Evolutionary conservation across 2,329 filamentous ascomycete genomes (phyloP).

Genomic region (Microsporum ferrugineum): DNA sequence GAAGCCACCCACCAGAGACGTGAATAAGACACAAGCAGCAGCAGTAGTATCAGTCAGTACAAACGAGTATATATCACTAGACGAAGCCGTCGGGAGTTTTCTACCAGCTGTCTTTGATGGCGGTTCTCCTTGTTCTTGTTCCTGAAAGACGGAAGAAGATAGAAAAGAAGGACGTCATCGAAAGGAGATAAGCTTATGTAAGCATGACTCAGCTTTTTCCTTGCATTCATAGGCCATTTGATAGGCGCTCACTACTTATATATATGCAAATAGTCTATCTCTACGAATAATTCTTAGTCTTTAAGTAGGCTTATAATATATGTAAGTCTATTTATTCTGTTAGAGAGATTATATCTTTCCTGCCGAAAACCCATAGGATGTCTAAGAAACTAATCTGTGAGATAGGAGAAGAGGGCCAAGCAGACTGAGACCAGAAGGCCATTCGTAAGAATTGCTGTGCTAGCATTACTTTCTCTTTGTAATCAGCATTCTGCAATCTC

Average conservation of each 20-base stretch:
- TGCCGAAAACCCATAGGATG: too few species aligned
- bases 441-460: too few species aligned
- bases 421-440: too few species aligned
- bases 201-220: background rate
- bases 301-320: too few species aligned
- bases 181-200: background rate
- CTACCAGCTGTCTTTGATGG: background rate
- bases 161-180: background rate
- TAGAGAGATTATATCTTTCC: too few species aligned
- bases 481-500: conserved; percentile 6
- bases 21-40: background rate
- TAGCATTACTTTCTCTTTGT: background rate
- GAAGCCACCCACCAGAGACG: background rate
- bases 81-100: background rate
- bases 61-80: background rate
- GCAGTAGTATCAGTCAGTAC: background rate
- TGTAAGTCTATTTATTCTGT: too few species aligned
- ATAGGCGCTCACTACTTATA: too few species aligned
- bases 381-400: too few species aligned
- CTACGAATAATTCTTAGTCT: background rate
- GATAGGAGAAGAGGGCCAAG: too few species aligned
- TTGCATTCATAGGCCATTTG: too few species aligned
- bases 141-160: background rate
- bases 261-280: too few species aligned
- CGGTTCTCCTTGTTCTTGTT: background rate